These are phyloP conservation scores for Phytopythium vexans DNA, from an alignment of 352 stramenopile genomes.

Conservation along the genomic window DNA sequence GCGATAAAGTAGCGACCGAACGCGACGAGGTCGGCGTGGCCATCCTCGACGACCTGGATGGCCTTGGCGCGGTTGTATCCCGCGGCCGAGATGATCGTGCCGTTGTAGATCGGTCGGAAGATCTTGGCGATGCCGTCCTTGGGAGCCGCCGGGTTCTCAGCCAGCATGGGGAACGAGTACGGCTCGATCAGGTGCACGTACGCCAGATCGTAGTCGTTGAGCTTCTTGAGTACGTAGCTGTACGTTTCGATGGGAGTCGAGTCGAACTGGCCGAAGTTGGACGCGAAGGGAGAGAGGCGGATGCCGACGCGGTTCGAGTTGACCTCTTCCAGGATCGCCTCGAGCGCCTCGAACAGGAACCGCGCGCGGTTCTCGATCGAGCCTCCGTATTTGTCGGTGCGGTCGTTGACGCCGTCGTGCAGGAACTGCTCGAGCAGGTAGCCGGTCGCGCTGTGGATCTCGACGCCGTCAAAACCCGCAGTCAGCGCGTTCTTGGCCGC, in stretches of 20 bases:
- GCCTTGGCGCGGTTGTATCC: slow-evolving; percentile 30
- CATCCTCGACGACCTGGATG: slow-evolving; percentile 30
- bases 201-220: slow-evolving; percentile 36
- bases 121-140: slow-evolving; percentile 6
- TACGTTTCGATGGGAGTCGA: slow-evolving; percentile 26
- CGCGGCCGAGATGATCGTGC: slow-evolving; percentile 29
- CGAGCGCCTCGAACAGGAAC: slow-evolving; percentile 64
- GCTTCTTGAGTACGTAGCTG: slow-evolving; percentile 20
- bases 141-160: slow-evolving; percentile 7
- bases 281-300: slow-evolving; percentile 21
- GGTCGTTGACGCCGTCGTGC: slow-evolving; percentile 56
- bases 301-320: slow-evolving; percentile 20
- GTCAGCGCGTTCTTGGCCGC: slow-evolving; percentile 64
- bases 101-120: slow-evolving; percentile 45
- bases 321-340: slow-evolving; percentile 24
- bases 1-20: slow-evolving; percentile 56
- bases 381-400: slow-evolving; percentile 78
- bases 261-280: slow-evolving; percentile 25
- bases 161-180: slow-evolving; percentile 14
- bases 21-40: slow-evolving; percentile 36
- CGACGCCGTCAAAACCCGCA: slow-evolving; percentile 85
- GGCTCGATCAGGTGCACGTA: slow-evolving; percentile 46
- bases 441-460: slow-evolving; percentile 84
- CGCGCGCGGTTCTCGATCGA: slow-evolving; percentile 69
- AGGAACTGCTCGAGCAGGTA: slow-evolving; percentile 90